These are phyloP conservation scores for Ophidiomyces ophidiicola DNA, from an alignment of 2,329 filamentous ascomycete species.

Conservation along the genomic window DNA sequence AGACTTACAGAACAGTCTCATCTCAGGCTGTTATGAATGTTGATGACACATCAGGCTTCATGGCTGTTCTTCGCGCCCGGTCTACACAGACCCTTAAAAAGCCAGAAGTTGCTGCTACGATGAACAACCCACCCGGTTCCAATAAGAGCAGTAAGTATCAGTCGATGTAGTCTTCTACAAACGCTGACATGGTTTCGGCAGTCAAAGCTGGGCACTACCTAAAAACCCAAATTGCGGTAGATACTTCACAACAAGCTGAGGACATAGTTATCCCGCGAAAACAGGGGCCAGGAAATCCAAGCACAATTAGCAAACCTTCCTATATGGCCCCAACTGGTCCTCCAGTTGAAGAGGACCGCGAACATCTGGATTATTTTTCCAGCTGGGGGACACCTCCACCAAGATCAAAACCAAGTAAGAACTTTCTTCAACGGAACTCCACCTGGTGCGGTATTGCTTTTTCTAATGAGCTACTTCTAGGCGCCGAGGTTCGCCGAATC, in stretches of 20 bases:
- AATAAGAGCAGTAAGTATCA: neutral
- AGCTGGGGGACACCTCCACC: slow-evolving; percentile 22
- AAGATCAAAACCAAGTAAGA: slow-evolving; percentile 22
- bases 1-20: slow-evolving; percentile 12
- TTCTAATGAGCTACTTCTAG: slow-evolving; percentile 19
- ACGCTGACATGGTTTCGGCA: neutral
- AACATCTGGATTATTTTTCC: slow-evolving; percentile 23
- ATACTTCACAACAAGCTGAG: too few species aligned
- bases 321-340: slow-evolving; percentile 2
- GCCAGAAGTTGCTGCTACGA: neutral
- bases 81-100: slow-evolving; percentile 5
- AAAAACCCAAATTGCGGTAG: too few species aligned
- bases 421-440: neutral
- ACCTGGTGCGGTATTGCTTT: slow-evolving; percentile 13
- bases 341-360: slow-evolving; percentile 21
- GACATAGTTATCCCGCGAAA: too few species aligned
- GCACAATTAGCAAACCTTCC: neutral
- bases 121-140: neutral
- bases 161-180: neutral
- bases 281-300: neutral
- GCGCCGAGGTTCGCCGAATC: slow-evolving; percentile 18
- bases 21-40: slow-evolving; percentile 4
- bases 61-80: slow-evolving; percentile 20
- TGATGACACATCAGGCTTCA: slow-evolving; percentile 22
- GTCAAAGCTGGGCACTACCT: too few species aligned